Evolutionary conservation across 768 basidiomycete species (phyloP).

Genomic region (Sistotremastrum niveocremeum): DNA sequence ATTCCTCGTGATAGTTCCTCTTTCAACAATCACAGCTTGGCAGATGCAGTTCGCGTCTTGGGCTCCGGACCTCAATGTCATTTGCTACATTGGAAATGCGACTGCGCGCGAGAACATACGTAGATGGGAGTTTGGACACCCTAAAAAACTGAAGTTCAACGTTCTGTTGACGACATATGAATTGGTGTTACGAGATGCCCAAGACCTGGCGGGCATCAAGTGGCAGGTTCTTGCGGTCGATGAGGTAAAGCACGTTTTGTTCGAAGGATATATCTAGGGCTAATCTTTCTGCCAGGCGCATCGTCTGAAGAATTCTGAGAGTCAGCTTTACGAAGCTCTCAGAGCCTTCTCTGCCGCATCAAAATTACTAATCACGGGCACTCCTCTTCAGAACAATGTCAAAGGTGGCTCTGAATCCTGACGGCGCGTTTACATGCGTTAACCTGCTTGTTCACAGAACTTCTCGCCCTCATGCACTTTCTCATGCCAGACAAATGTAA

Average conservation of each 20-base stretch:
- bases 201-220: constrained; percentile 83
- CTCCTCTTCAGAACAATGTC: constrained; percentile 97
- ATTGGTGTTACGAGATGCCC: constrained; percentile 78
- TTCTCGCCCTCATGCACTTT: constrained; percentile 97
- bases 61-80: constrained; percentile 94
- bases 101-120: constrained; percentile 83
- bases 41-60: constrained; percentile 87
- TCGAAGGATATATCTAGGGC: constrained; percentile 7
- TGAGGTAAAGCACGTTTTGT: constrained; percentile 39
- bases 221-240: constrained; percentile 97
- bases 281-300: constrained; percentile 50
- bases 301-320: constrained; percentile 95
- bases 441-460: constrained; percentile 35
- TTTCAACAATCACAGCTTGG: constrained; percentile 98
- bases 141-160: constrained; percentile 91
- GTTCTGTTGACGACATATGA: constrained; percentile 96
- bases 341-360: constrained; percentile 79
- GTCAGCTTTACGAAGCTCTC: constrained; percentile 91
- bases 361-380: constrained; percentile 94
- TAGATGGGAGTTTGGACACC: constrained; percentile 78
- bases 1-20: constrained; percentile 92
- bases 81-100: constrained; percentile 90
- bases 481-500: constrained; percentile 95
- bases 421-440: no score
- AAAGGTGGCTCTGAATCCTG: constrained; percentile 47